A percentile compares a stretch with the other conserved stretches of the same genome.
phyloP scores from a whole-genome alignment of 2,329 filamentous ascomycete species.

The Chaetomium sp. region DNA sequence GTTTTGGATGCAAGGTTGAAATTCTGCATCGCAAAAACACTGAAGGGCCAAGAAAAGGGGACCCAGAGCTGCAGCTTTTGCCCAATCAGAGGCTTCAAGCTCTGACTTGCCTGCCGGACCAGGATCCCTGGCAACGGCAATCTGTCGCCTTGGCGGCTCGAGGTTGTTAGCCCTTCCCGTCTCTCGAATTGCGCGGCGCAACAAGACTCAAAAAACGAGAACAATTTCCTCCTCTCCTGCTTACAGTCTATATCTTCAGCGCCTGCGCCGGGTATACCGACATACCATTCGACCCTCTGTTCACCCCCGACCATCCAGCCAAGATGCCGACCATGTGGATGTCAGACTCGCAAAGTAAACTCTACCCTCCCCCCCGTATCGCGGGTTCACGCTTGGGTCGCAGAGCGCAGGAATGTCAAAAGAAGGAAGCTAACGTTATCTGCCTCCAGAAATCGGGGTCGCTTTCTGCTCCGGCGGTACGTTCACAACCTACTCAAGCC shows the following conservation, averaged over 20 bases:
- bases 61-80: background rate
- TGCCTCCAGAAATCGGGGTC: conserved; percentile 81
- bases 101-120: conserved; percentile 19
- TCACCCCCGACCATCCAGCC: conserved; percentile 14
- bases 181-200: conserved; percentile 20
- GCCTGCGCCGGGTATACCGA: background rate
- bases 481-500: conserved; percentile 49
- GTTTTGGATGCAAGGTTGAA: background rate
- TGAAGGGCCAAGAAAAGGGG: background rate
- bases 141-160: conserved; percentile 11
- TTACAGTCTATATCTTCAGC: background rate
- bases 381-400: conserved; percentile 14
- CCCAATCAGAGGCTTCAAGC: conserved; percentile 12
- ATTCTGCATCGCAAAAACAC: conserved; percentile 6
- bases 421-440: conserved; percentile 35
- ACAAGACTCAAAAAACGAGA: background rate
- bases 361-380: background rate
- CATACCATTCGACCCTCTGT: background rate
- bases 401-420: conserved; percentile 15
- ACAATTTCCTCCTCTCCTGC: background rate
- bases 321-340: conserved; percentile 93
- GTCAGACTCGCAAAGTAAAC: conserved; percentile 85
- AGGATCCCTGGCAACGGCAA: conserved; percentile 15
- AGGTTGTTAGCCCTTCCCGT: conserved; percentile 10
- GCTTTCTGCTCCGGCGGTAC: conserved; percentile 96